Evolutionary conservation across 768 basidiomycete species (phyloP).

Genomic region (Leucocoprinus birnbaumii): DNA sequence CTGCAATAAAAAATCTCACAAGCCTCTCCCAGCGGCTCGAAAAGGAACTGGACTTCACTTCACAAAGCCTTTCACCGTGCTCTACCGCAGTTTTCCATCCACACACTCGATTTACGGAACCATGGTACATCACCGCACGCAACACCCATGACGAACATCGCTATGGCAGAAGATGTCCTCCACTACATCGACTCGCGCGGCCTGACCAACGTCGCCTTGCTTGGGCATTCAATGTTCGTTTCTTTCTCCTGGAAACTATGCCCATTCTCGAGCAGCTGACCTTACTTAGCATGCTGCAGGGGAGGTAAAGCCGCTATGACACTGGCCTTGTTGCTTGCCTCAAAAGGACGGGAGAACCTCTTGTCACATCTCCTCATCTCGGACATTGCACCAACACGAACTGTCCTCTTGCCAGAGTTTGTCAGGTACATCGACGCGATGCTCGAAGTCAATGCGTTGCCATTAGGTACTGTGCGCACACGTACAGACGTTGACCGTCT

Average conservation of each 20-base stretch:
- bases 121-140: constrained; percentile 82
- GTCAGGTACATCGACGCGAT: constrained; percentile 65
- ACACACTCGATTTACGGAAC: constrained; percentile 84
- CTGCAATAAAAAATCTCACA: background rate
- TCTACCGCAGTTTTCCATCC: constrained; percentile 60
- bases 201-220: constrained; percentile 61
- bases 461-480: constrained; percentile 41
- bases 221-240: constrained; percentile 89
- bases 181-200: constrained; percentile 57
- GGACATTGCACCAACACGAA: constrained; percentile 77
- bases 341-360: constrained; percentile 34
- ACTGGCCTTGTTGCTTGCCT: constrained; percentile 45
- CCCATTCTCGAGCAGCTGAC: background rate
- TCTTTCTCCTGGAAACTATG: background rate
- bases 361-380: constrained; percentile 65
- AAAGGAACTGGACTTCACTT: constrained; percentile 86
- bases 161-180: constrained; percentile 79
- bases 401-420: constrained; percentile 61
- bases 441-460: constrained; percentile 62
- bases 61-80: constrained; percentile 72
- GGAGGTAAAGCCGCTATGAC: constrained; percentile 85
- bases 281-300: constrained; percentile 37
- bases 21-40: constrained; percentile 59
- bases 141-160: constrained; percentile 67
- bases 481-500: constrained; percentile 71